Evolutionary conservation across 805 yeast species (phyloP).

Genomic region (Millerago galiae): DNA sequence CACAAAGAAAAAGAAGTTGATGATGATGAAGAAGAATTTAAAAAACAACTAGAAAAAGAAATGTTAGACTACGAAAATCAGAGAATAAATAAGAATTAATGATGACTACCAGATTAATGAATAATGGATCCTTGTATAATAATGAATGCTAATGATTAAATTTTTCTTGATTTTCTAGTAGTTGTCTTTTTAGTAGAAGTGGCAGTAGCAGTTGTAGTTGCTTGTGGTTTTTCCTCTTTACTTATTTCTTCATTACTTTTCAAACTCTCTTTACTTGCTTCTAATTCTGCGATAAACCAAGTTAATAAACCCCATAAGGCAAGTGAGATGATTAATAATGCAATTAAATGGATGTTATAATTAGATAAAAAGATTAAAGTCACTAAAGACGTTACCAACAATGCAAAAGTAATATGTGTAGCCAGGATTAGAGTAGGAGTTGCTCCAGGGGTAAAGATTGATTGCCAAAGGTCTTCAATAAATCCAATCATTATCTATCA

Average conservation of each 20-base stretch:
- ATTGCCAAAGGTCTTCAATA: slow-evolving; percentile 74
- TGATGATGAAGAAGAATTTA: slow-evolving; percentile 21
- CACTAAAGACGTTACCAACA: slow-evolving; percentile 50
- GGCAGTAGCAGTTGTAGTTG: neutral
- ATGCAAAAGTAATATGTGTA: slow-evolving; percentile 75
- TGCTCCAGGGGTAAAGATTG: slow-evolving; percentile 89
- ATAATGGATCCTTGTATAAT: neutral
- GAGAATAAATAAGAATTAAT: slow-evolving; percentile 8
- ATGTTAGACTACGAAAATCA: slow-evolving; percentile 17
- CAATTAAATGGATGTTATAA: slow-evolving; percentile 55
- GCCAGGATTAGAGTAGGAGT: slow-evolving; percentile 86
- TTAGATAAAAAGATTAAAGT: slow-evolving; percentile 54
- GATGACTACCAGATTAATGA: neutral
- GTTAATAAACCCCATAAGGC: slow-evolving; percentile 73
- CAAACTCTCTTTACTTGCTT: slow-evolving; percentile 13
- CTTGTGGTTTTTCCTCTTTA: neutral
- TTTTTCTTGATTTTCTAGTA: neutral
- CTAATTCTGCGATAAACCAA: slow-evolving; percentile 80
- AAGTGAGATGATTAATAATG: slow-evolving; percentile 48
- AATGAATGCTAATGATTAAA: neutral
- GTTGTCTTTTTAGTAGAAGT: neutral
- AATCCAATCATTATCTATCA: slow-evolving; percentile 32
- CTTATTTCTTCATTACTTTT: slow-evolving; percentile 10
- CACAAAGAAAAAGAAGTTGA: neutral
- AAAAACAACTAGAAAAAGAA: slow-evolving; percentile 17